Base-by-base conservation (phyloP, 2,329 filamentous ascomycete species). In the Colletotrichum liaoningense region DNA sequence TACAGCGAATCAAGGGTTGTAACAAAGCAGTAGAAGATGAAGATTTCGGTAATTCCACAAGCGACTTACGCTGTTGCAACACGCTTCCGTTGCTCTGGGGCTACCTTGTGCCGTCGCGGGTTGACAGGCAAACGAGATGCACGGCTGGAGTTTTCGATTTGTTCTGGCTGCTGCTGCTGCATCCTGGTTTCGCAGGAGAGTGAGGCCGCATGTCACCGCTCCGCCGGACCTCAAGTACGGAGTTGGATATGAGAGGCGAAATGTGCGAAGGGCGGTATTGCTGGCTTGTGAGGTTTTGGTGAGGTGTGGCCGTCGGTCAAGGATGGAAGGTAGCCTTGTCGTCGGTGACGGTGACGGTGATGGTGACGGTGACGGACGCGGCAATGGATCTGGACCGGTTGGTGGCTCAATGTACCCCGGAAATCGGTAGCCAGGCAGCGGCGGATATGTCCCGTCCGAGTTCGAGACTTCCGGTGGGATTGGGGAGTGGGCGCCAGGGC, bases 21-120 rank as follows among this genome's bases (percentile, higher is more conserved):
- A 30, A 22, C 22, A 22, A 22, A 30, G 30, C 22, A 9, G 7
- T 28, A 19, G 4, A 16, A 3, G 22, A 9, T 7, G 9, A 65
- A 26, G 14, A 49, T 5, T 42, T 4, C 16, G n/a, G 24, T 30
- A 24, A 33, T 16, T 22, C 42, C 19, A 49, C 12, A 33, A 22
- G 14, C 22, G 16, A 84, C 86, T 83, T 80, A 88, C 86, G 86
- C 86, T 68, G 84, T 86, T 19, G 83, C 82, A 60, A 88, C 86
- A 57, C 86, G 84, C 78, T 87, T 88, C 64, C 86, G 83, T 73
- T 86, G 79, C 59, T 86, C 85, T 4, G 84, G 81, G 28, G 83
- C 78, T 63, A 88, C 86, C 79, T 86, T 86, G 76, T 86, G 83
- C 64, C 85, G 82, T 62, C 86, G 84, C 63, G 86, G 86, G 76